Base-by-base conservation (phyloP, 1,284 basidiomycete genomes). In the Sutorius eximius region DNA sequence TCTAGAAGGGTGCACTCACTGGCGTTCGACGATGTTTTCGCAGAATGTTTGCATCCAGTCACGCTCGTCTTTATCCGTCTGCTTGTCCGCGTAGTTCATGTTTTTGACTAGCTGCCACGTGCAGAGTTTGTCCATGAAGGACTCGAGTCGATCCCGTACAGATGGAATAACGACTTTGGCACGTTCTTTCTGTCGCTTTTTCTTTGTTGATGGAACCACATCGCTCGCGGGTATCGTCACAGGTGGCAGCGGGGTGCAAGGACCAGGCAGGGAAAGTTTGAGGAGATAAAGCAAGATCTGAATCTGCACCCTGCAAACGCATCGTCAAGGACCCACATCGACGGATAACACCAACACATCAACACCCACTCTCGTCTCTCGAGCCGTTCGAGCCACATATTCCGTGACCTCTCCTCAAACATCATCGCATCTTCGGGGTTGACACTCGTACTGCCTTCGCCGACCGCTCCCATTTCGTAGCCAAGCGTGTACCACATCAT, bases 1-100 rank as follows among this genome's bases (percentile, higher is more conserved):
- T 29, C 1, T 8, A 15, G 32, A 37, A 15, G 38, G 27, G 41
- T 16, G 34, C 8, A 75, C 82, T 59, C 62, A 89, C 88, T 78
- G 72, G 37, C 74, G 76, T 61, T 87, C 83, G 15, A 90, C 81
- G 44, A 86, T 62, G 36, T 83, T 79, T 62, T 85, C 81, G 57
- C 77, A 86, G 62, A 89, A 90, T 0, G 64, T 55, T 63, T 90
- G 87, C 72, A 83, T 85, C 87, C 88, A 90, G 62, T 91, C 87
- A 3, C 77, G 74, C 37, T 81, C 76, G 22, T 78, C 75, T 9
- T 54, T 58, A 9, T 43, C 30, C 1, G 47, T 34, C 3, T 10
- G 51, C 40, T 48, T 57, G 24, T 55, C 24, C 3, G 22, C 44
- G 53, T 57, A 63, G 33, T 75, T 75, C 51, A 80, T 64, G 15